phyloP scores from a whole-genome alignment of 495 filamentous ascomycete genomes.

The Penicillium paxilli region DNA sequence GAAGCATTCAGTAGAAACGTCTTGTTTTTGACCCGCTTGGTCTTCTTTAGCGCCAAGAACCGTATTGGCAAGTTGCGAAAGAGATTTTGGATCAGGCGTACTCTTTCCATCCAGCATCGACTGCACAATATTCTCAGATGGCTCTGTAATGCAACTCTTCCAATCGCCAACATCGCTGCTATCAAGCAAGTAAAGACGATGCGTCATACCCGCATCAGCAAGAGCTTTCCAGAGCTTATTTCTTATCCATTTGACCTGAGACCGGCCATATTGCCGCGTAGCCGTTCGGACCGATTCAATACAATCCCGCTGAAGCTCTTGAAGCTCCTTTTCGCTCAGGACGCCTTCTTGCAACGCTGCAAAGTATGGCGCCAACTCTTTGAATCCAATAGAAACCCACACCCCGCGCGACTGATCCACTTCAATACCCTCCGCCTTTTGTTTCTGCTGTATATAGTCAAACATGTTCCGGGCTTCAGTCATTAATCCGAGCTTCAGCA shows the following conservation, averaged over 20 bases:
- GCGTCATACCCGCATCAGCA: constrained; percentile 44
- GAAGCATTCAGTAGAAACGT: constrained; percentile 36
- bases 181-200: constrained; percentile 72
- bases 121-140: constrained; percentile 60
- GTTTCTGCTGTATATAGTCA: constrained; percentile 47
- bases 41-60: constrained; percentile 55
- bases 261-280: constrained; percentile 82
- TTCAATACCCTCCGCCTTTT: constrained; percentile 45
- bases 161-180: constrained; percentile 63
- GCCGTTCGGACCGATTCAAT: constrained; percentile 68
- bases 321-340: constrained; percentile 38
- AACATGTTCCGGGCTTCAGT: constrained; percentile 65
- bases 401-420: constrained; percentile 79
- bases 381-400: constrained; percentile 95
- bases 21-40: constrained; percentile 43
- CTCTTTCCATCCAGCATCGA: constrained; percentile 55
- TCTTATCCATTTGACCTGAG: constrained; percentile 83
- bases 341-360: constrained; percentile 43
- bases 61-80: constrained; percentile 60
- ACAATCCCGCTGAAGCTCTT: constrained; percentile 40
- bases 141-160: constrained; percentile 56
- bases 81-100: constrained; percentile 58
- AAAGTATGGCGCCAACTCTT: constrained; percentile 78
- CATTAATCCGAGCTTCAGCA: constrained; percentile 75
- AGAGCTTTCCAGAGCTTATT: constrained; percentile 73